A percentile compares a stretch with the other conserved stretches of the same genome.
Conservation (phyloP, 2,329 filamentous ascomycete species). For the Mycosphaerella arachidis region DNA sequence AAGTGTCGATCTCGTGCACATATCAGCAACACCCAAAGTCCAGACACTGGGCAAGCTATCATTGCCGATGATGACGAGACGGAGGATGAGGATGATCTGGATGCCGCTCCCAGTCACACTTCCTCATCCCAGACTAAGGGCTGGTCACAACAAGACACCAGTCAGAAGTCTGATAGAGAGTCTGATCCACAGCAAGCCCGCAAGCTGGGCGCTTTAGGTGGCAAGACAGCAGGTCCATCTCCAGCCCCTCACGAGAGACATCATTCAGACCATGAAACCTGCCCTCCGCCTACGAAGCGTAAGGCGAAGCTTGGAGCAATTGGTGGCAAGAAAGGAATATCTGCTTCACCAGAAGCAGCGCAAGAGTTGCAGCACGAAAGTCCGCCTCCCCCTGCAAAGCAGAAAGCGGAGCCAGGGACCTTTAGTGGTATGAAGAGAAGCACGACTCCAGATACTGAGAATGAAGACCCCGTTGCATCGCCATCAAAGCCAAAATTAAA, state of each 20-base stretch:
- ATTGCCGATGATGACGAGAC: slow-evolving; percentile 31
- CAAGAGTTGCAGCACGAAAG: not conserved
- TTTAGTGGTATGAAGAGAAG: slow-evolving; percentile 17
- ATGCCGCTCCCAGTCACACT: slow-evolving; percentile 25
- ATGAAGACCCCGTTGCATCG: not conserved
- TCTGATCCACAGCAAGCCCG: not conserved
- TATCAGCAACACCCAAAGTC: not conserved
- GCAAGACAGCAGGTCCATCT: not conserved
- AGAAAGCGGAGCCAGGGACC: slow-evolving; percentile 18
- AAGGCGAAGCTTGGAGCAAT: slow-evolving; percentile 9
- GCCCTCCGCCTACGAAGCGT: slow-evolving; percentile 6
- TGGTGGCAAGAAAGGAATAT: slow-evolving; percentile 14
- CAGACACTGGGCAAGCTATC: not conserved
- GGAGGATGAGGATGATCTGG: slow-evolving; percentile 39
- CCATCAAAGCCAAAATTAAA: not conserved
- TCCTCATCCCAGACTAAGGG: slow-evolving; percentile 4
- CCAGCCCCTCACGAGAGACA: no score
- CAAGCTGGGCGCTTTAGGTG: not conserved
- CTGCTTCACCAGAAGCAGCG: slow-evolving; percentile 2
- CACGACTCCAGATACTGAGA: not conserved
- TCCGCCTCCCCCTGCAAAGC: slow-evolving; percentile 1
- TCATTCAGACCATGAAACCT: not conserved
- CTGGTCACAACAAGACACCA: slow-evolving; percentile 10
- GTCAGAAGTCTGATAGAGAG: not conserved
- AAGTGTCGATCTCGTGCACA: not conserved